Evolutionary conservation across 192 early-diverging fungal species (phyloP), one percentile per base, ranked within the genome.

Genomic region (Mortierella claussenii): DNA sequence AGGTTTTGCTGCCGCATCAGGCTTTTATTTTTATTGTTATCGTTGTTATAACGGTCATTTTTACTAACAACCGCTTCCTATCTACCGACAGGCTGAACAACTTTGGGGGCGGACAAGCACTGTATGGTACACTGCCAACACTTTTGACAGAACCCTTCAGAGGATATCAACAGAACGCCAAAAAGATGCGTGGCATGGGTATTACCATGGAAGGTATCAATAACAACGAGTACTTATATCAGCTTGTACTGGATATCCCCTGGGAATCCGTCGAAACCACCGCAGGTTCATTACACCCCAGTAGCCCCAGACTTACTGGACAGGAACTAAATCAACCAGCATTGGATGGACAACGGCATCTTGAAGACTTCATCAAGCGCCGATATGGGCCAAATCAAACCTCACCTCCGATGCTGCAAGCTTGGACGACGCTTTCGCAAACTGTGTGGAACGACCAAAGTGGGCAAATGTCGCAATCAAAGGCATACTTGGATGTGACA

Each of bases 151-250:
- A 67, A 15, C 73, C 73, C 15, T 67, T 76, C 33, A 51, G 24
- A 24, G 73, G 63, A 27, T 61, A 53, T 18, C 48, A 62, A 11
- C 58, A 62, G 21, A 18, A 43, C 0, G 27, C 58, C 21, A 76
- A 76, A 47, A 27, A 33, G 24, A 76, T 76, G 73, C 63, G 63
- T 17, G 73, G 73, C 9, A 67, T 76, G 64, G 73, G 73, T 0
- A 67, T 76, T 24, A 76, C 73, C 2, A 76, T 76, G 73, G 73
- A 76, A 21, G 73, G 73, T 18, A 76, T 76, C 53, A 76, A 76
- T 53, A 76, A 76, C 59, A 76, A 76, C 32, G 73, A 76, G 53
- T 76, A 67, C 47, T 36, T 76, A 13, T 76, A 76, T 33, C 73
- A 76, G 27, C 28, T 76, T 33, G 46, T 76, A 21, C 37, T 76